Conservation (phyloP, 805 yeast genomes). For the Candida suzukii region DNA sequence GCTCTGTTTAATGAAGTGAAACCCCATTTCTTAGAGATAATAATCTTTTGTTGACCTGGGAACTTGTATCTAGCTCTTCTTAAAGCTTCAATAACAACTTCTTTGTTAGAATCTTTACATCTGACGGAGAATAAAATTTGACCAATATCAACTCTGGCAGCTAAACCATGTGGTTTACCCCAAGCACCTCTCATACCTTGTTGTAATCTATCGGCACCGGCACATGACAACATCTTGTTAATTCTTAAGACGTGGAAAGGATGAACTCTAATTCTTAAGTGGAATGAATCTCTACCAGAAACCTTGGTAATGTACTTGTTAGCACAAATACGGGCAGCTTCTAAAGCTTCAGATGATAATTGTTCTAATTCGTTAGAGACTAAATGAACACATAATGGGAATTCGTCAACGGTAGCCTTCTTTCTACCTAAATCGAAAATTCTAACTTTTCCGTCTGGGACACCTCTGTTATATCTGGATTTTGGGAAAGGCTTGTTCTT, state of each 20-base stretch:
- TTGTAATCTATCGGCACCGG: slow-evolving; percentile 99
- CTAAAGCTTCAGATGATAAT: slow-evolving; percentile 98
- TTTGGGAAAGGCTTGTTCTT: slow-evolving; percentile 99
- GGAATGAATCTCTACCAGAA: slow-evolving; percentile 99
- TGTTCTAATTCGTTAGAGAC: slow-evolving; percentile 99
- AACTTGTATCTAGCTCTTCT: slow-evolving; percentile 99
- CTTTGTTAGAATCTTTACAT: slow-evolving; percentile 98
- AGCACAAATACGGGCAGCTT: slow-evolving; percentile 99
- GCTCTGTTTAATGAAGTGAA: slow-evolving; percentile 99
- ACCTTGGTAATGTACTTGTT: slow-evolving; percentile 98
- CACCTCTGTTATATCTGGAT: slow-evolving; percentile 99
- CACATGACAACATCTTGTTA: slow-evolving; percentile 99
- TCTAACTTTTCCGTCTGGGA: slow-evolving; percentile 99
- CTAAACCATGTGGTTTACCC: slow-evolving; percentile 99
- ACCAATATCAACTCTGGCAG: slow-evolving; percentile 98
- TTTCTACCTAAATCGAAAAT: slow-evolving; percentile 99
- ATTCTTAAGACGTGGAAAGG: slow-evolving; percentile 99
- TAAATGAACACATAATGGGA: slow-evolving; percentile 98
- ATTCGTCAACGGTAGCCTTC: slow-evolving; percentile 99
- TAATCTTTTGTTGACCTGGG: slow-evolving; percentile 99
- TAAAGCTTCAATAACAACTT: slow-evolving; percentile 95
- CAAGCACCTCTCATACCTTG: slow-evolving; percentile 99
- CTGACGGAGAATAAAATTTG: slow-evolving; percentile 97
- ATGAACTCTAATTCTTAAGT: slow-evolving; percentile 99
- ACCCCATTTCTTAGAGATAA: slow-evolving; percentile 99